Base-by-base conservation (phyloP, 2,329 filamentous ascomycete species). In the Trichoderma sp. region DNA sequence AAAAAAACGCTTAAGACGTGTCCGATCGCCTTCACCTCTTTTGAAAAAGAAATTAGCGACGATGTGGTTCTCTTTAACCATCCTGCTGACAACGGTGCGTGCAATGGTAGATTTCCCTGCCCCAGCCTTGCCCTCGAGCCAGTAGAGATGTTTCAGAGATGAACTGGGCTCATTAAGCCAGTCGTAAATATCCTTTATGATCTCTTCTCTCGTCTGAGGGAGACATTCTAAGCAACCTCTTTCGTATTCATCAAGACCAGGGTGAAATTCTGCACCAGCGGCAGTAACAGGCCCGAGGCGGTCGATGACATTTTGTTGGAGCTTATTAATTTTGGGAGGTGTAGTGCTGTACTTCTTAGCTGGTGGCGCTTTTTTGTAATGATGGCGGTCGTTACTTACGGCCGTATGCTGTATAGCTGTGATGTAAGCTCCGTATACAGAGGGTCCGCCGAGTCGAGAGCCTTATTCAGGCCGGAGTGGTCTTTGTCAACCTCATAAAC, bases 11-110 rank as follows among this genome's bases (percentile, higher is more conserved):
- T 76, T 3, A 61, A 70, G 53, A 78, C 77, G 1, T 76, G 80
- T 63, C 72, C 76, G 42, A 79, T 81, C 72, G 82, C 84, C 71
- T 50, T 52, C 59, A 19, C 59, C 59, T 25, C 32, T 35, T 17
- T 61, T 61, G 15, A 61, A 61, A 4, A 83, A 82, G 70, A 83
- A 84, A 6, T 76, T 79, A 0, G 77, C 78, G 0, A 70, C 76
- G 1, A 81, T 70, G 0, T 8, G 4, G 0, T 56, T 13, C 0
- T 17, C 3, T 2, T 15, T 4, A 27, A 25, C 32, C 0, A 68
- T 5, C 0, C 13, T 29, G 10, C 57, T 27, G 19, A 54, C 64
- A 2, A 72, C 29, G 2, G 67, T 71, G 10, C 70, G 69, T 4
- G 69, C 59, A 27, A 74, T 67, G 1, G 70, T 72, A 1, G 72